These are phyloP conservation scores for Neurospora sp. DNA, from an alignment of 495 filamentous ascomycete genomes.

Conservation along the genomic window DNA sequence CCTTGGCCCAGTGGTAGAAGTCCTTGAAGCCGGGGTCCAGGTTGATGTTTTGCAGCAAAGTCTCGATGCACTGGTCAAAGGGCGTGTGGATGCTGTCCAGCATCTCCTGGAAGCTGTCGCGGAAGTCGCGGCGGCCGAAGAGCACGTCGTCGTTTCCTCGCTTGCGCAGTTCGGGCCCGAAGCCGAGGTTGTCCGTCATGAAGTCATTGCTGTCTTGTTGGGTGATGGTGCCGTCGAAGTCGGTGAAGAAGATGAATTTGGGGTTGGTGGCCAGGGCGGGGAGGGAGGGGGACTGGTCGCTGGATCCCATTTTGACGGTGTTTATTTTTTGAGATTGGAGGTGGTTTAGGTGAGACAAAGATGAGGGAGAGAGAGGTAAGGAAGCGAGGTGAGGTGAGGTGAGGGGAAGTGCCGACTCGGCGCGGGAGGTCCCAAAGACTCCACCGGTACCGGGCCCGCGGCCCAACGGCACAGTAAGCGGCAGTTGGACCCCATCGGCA, in stretches of 20 bases:
- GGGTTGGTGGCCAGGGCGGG: slow-evolving; percentile 54
- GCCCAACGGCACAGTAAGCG: background rate
- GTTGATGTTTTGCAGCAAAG: slow-evolving; percentile 69
- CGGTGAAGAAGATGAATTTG: slow-evolving; percentile 91
- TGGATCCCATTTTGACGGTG: background rate
- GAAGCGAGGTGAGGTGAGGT: background rate
- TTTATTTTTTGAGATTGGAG: background rate
- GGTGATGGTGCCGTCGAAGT: slow-evolving; percentile 96
- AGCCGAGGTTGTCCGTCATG: slow-evolving; percentile 88
- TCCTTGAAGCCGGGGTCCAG: slow-evolving; percentile 76
- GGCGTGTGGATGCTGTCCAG: slow-evolving; percentile 69
- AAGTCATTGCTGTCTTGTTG: slow-evolving; percentile 88
- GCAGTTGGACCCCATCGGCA: background rate
- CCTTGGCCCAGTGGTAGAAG: slow-evolving; percentile 72
- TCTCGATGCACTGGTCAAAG: slow-evolving; percentile 67
- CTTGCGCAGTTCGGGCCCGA: slow-evolving; percentile 53
- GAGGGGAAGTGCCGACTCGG: background rate
- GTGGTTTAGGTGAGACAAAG: background rate
- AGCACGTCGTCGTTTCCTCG: slow-evolving; percentile 65
- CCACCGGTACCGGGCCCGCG: background rate
- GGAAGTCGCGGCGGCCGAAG: slow-evolving; percentile 55
- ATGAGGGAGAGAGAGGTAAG: background rate
- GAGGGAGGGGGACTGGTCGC: slow-evolving; percentile 13
- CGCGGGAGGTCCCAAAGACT: background rate
- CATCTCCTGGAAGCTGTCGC: slow-evolving; percentile 82